phyloP scores from a whole-genome alignment of 2,329 filamentous ascomycete genomes.

The Diaporthe citri region DNA sequence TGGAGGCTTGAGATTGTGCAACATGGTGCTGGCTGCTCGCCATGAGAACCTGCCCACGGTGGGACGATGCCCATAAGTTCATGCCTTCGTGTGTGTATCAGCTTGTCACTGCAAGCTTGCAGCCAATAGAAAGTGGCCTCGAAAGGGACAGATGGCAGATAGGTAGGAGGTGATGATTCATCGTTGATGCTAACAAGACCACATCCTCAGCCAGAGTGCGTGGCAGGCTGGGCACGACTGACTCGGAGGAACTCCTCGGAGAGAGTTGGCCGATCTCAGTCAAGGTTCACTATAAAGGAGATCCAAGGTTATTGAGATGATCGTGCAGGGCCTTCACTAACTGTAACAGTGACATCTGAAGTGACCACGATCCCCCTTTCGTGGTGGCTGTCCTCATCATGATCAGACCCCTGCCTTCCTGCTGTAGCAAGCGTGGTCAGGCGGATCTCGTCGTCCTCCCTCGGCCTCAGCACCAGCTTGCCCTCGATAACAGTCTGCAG shows the following conservation, averaged over 20 bases:
- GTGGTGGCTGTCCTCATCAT: slow-evolving; percentile 6
- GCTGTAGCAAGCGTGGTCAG: slow-evolving; percentile 20
- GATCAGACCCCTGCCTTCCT: slow-evolving; percentile 3
- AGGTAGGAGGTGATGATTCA: slow-evolving; percentile 24
- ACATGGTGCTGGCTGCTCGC: not conserved
- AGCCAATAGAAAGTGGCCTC: not conserved
- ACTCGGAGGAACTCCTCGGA: not conserved
- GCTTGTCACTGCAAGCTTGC: not conserved
- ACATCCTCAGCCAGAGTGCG: not conserved
- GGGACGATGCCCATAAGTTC: slow-evolving; percentile 6
- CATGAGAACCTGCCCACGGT: slow-evolving; percentile 8
- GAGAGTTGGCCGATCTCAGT: slow-evolving; percentile 4
- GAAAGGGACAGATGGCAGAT: not conserved
- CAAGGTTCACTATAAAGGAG: not conserved
- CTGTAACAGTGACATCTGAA: slow-evolving; percentile 25
- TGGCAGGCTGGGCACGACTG: slow-evolving; percentile 13
- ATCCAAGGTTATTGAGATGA: slow-evolving; percentile 10
- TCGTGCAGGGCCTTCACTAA: slow-evolving; percentile 17
- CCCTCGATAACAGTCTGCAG: slow-evolving; percentile 18
- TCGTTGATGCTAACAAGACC: slow-evolving; percentile 23
- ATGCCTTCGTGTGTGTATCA: slow-evolving; percentile 11
- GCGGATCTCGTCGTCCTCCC: slow-evolving; percentile 26
- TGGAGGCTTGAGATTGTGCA: not conserved
- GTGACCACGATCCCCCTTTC: slow-evolving; percentile 10
- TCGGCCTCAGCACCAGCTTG: slow-evolving; percentile 24